phyloP scores from a whole-genome alignment of 345 rosid genomes.

The Lenwebbia sp. region DNA sequence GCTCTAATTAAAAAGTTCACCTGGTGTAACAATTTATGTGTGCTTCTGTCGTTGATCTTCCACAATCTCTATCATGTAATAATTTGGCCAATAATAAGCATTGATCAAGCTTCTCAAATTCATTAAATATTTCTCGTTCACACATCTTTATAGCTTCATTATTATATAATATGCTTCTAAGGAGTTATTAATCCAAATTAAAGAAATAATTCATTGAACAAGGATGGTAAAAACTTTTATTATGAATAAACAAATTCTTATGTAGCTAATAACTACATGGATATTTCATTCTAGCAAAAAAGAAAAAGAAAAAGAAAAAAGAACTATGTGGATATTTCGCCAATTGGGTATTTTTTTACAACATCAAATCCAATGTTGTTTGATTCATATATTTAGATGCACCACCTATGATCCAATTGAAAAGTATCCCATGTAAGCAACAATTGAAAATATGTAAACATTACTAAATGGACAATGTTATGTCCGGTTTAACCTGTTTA shows the following conservation, averaged over 20 bases:
- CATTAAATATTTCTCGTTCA: not conserved
- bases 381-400: not conserved
- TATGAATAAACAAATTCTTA: not conserved
- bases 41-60: not conserved
- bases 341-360: not conserved
- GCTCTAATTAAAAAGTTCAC: not conserved
- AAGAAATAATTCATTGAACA: not conserved
- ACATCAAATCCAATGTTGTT: not conserved
- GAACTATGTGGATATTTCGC: not conserved
- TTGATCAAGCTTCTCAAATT: not conserved
- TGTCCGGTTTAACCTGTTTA: not conserved
- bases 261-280: not conserved
- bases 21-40: not conserved
- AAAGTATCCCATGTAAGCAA: not conserved
- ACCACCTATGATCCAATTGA: not conserved
- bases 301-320: too few species aligned
- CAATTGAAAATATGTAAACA: not conserved
- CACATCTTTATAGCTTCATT: not conserved
- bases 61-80: not conserved
- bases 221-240: not conserved
- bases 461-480: not conserved
- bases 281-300: not conserved
- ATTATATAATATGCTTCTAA: not conserved
- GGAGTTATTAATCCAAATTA: not conserved
- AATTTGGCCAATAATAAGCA: not conserved